Base-by-base conservation (phyloP, 768 basidiomycete genomes). In the Dendrothele bispora region DNA sequence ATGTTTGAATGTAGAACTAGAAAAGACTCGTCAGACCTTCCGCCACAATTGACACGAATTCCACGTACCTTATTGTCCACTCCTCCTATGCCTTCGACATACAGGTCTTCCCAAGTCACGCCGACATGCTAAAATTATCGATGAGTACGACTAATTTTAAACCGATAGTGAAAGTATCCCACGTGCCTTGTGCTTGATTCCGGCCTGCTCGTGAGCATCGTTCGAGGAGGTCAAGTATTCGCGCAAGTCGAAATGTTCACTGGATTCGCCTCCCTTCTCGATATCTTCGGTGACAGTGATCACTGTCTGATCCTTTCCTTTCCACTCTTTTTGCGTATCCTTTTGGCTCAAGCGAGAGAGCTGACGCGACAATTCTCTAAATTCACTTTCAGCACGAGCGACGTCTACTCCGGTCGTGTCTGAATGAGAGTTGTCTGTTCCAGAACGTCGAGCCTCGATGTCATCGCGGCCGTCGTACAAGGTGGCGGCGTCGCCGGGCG, bases 51-150 rank as follows among this genome's bases (percentile, higher is more conserved):
- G n/a, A 27, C 39, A 24, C 17, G 26, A 17, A 14, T 24, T 18
- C 6, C 10, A 49, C 69, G 35, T 39, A 78, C 86, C 71, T 86
- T 88, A 60, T 68, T 71, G 60, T 78, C 72, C 10, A 66, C 57
- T 11, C 77, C 78, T 17, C 84, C 86, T 3, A 73, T 49, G 26
- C 81, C 84, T 5, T 79, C 69, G 26, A 88, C 87, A 49, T 80
- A 69, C 1, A 90, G 67, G 54, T 83, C 72, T 43, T 86, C 77
- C 88, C 88, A 90, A 21, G 80, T 79, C 20, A 90, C 81, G 26
- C 86, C 86, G 7, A 89, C 84, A 50, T 85, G 82, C 74, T 78
- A 46, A 12, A 5, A 17, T n/a, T 44, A 10, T 49, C 8, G 41
- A 36, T 27, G 18, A 10, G 27, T 44, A 29, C 28, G 37, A 12